Evolutionary conservation across 208 protist genomes (phyloP).

Genomic region (Sergeia podlipaevii): DNA sequence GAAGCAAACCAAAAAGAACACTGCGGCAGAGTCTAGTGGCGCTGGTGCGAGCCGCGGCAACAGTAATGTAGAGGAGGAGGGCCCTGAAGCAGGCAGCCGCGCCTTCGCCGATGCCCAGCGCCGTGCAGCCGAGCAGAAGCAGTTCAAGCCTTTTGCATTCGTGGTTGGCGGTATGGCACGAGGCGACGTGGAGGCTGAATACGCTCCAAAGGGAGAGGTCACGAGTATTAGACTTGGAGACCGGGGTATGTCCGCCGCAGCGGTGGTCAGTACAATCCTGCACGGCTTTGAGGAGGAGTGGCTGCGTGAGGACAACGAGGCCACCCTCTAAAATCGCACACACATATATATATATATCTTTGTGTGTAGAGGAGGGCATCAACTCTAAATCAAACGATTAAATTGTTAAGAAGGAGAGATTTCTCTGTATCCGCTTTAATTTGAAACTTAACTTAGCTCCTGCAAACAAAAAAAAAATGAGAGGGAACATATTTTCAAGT

Average conservation of each 20-base stretch:
- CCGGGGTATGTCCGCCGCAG: slow-evolving; percentile 80
- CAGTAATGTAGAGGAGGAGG: slow-evolving; percentile 6
- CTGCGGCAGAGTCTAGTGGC: slow-evolving; percentile 9
- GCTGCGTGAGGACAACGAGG: slow-evolving; percentile 80
- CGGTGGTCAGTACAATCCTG: slow-evolving; percentile 59
- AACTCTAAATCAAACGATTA: no score
- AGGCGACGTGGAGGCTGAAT: slow-evolving; percentile 74
- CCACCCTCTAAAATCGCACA: no score
- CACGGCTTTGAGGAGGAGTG: slow-evolving; percentile 85
- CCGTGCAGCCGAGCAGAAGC: slow-evolving; percentile 24
- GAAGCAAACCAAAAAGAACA: slow-evolving; percentile 5
- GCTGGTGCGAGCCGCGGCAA: not conserved
- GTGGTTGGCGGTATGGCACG: slow-evolving; percentile 85
- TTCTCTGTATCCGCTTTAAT: no score
- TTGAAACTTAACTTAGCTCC: no score
- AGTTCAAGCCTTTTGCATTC: slow-evolving; percentile 83
- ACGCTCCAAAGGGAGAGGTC: slow-evolving; percentile 51
- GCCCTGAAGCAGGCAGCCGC: slow-evolving; percentile 19
- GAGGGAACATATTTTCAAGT: no score
- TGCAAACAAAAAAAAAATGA: no score
- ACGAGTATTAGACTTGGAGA: slow-evolving; percentile 64
- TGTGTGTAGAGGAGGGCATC: slow-evolving; percentile 3
- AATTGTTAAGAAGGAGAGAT: no score
- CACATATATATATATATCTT: no score
- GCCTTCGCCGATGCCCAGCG: slow-evolving; percentile 43